Conservation (phyloP, 176 grass and related monocot species). For the Avena eriantha region DNA sequence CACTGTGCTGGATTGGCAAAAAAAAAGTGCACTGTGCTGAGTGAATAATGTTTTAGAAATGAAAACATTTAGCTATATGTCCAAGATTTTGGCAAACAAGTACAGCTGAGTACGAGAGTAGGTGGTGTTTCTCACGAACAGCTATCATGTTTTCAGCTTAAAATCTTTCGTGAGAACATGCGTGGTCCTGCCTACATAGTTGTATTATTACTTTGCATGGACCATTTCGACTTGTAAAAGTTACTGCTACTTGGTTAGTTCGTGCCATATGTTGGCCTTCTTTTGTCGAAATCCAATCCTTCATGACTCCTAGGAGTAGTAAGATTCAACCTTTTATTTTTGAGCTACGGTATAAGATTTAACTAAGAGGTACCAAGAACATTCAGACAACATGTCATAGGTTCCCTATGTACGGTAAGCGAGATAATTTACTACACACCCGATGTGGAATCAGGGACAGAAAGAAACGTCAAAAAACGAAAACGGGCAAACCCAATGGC, state of each 20-base stretch:
- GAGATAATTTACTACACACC: not conserved
- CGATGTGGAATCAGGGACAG: conserved; percentile 4
- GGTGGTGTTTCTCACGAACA: no score
- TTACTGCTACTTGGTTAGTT: not conserved
- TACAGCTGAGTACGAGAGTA: no score
- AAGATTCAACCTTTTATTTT: no score
- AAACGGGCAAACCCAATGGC: not conserved
- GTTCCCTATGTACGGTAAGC: conserved; percentile 22
- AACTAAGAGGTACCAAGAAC: conserved; percentile 34
- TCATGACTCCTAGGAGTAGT: not conserved
- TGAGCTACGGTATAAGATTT: not conserved
- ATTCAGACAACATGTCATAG: conserved; percentile 49
- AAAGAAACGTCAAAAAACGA: conserved; percentile 16
- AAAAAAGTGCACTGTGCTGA: no score
- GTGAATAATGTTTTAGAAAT: no score
- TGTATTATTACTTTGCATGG: conserved; percentile 3
- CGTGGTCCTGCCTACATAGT: no score
- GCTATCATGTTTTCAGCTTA: no score
- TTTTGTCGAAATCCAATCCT: conserved; percentile 28
- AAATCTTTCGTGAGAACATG: no score
- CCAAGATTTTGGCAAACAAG: no score
- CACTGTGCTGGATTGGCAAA: no score
- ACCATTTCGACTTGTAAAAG: conserved; percentile 35
- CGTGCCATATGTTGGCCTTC: conserved; percentile 6
- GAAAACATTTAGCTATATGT: no score